Evolutionary conservation across 2,329 filamentous ascomycete genomes (phyloP), one percentile per base, ranked within the genome.

Genomic region (Arthrobotrys pseudoclavata): DNA sequence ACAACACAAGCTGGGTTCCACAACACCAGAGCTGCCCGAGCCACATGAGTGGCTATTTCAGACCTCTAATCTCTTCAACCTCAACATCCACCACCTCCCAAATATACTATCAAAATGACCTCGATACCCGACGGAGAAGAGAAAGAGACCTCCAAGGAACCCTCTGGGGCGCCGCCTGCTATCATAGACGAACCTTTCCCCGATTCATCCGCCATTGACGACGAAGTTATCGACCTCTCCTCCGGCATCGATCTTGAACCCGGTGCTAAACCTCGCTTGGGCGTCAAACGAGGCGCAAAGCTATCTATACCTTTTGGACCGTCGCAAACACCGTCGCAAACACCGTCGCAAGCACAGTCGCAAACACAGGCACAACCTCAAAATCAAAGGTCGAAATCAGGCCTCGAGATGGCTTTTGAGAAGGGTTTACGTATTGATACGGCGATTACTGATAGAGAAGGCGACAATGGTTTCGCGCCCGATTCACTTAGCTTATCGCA

Each of bases 401-500:
- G 55, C 13, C 55, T 60, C 12, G 55, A 60, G 18, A 22, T 60
- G 18, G 55, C 55, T 22, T 26, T 60, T n/a, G 29, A 55, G 34
- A 68, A 71, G 24, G 69, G 29, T 18, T 60, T 77, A n/a, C 67
- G 74, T 18, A 77, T 77, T 34, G 74, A 77, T 42, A 71, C 74
- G 4, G 74, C 74, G 34, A 69, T 77, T 22, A 71, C 74, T n/a
- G 74, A 77, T 60, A 67, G 74, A 67, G 74, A 77, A 55, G 74
- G 74, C 26, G 74, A 77, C 24, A 77, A 77, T 77, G 74, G 74
- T 29, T 77, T 71, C 53, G 74, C 80, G 12, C 80, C 80, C 20
- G 91, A 94, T 84, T 94, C 92, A 15, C 86, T 95, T 29, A 94
- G 91, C 37, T 85, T 95, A 50, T 87, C 90, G 77, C 92, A 95